phyloP scores from a whole-genome alignment of 2,329 filamentous ascomycete species.

The Colletotrichum sojae region DNA sequence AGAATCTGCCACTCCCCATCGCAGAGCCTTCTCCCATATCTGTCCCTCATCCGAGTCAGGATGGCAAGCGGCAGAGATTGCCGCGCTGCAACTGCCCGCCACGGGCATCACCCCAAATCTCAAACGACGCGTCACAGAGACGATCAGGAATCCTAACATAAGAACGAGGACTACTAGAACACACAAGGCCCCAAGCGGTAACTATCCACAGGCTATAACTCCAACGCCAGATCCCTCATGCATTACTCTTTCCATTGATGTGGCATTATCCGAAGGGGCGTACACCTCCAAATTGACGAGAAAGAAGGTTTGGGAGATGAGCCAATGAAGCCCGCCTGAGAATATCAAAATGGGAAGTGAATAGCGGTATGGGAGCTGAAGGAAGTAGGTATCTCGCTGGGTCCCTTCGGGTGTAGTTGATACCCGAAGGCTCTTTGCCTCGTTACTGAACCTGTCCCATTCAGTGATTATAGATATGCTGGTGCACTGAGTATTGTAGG shows the following conservation, averaged over 20 bases:
- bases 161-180: no score
- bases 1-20: no score
- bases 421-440: not conserved
- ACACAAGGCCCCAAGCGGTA: no score
- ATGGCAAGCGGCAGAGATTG: no score
- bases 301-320: not conserved
- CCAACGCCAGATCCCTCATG: no score
- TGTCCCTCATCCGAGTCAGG: no score
- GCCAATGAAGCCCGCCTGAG: not conserved
- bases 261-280: not conserved
- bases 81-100: no score
- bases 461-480: not conserved
- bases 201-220: no score
- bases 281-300: not conserved
- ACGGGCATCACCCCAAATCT: no score
- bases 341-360: fast-evolving
- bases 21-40: no score
- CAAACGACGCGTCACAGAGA: no score
- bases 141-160: no score
- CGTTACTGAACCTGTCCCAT: not conserved
- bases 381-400: conserved; percentile 1
- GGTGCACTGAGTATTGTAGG: not conserved
- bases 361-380: not conserved
- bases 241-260: not conserved
- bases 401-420: not conserved